Evolutionary conservation across 495 filamentous ascomycete species (phyloP).

Genomic region (Articulospora tetracladia): DNA sequence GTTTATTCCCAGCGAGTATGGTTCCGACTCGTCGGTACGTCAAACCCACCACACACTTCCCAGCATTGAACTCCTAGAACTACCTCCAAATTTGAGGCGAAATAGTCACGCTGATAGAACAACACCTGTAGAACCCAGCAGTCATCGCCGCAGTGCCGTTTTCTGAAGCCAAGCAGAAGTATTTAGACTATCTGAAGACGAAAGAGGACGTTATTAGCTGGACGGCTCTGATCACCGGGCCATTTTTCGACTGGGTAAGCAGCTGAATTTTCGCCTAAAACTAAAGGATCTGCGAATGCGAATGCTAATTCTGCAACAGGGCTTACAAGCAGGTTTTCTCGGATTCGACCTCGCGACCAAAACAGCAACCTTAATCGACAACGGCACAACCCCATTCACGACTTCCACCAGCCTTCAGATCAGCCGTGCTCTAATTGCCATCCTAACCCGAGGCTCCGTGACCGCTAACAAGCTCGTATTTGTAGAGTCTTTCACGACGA

Average conservation of each 20-base stretch:
- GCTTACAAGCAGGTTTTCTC: conserved; percentile 17
- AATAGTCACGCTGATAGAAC: too few relatives aligned
- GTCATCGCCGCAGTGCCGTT: conserved; percentile 31
- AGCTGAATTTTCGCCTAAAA: conserved; percentile 1
- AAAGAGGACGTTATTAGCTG: conserved; percentile 36
- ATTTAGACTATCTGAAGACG: conserved; percentile 34
- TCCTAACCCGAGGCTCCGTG: conserved; percentile 38
- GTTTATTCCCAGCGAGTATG: conserved; percentile 64
- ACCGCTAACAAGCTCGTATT: conserved; percentile 49
- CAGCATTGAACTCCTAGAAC: background rate
- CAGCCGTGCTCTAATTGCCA: conserved; percentile 34
- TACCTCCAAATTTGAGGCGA: too few relatives aligned
- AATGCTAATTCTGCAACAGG: conserved; percentile 2
- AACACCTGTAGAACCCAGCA: conserved; percentile 5
- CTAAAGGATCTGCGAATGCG: too few relatives aligned
- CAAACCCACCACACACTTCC: conserved; percentile 9
- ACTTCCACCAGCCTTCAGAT: conserved; percentile 35
- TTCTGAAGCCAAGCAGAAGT: conserved; percentile 39
- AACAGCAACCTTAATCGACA: conserved; percentile 32
- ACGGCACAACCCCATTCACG: conserved; percentile 37
- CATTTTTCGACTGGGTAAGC: conserved; percentile 46
- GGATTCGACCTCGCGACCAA: conserved; percentile 40
- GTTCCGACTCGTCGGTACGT: conserved; percentile 37
- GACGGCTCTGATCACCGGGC: conserved; percentile 37
- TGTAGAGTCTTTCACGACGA: conserved; percentile 45